These are phyloP conservation scores for Trichosanthes cucumerina DNA, from an alignment of 306 rosid genomes.

Conservation along the genomic window DNA sequence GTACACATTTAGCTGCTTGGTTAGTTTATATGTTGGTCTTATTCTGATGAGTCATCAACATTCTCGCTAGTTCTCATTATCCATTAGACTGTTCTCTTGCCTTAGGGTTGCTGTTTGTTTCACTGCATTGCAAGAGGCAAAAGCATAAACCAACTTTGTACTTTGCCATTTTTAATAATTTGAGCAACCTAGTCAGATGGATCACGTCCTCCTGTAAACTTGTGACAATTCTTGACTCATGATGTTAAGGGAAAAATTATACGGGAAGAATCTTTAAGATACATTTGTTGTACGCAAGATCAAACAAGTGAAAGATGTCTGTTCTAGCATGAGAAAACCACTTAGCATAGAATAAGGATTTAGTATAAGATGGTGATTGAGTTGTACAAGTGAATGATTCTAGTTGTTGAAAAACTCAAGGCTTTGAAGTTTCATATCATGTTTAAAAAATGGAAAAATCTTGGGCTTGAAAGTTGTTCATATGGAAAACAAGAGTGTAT, in stretches of 20 bases:
- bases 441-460: neutral
- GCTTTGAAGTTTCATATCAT: neutral
- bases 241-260: neutral
- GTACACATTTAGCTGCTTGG: slow-evolving; percentile 28
- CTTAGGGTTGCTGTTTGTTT: neutral
- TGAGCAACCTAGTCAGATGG: neutral
- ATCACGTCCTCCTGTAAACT: neutral
- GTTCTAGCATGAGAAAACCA: neutral
- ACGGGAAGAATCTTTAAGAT: neutral
- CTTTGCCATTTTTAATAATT: neutral
- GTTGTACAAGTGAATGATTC: neutral
- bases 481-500: neutral
- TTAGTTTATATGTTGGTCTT: slow-evolving; percentile 1
- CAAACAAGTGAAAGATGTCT: neutral
- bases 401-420: neutral
- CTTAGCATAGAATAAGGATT: neutral
- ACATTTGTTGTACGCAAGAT: neutral
- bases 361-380: neutral
- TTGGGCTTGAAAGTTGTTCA: neutral
- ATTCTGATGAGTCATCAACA: neutral
- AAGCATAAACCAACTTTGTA: neutral
- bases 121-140: neutral
- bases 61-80: neutral
- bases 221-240: neutral
- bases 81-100: neutral